Evolutionary conservation across 495 filamentous ascomycete species (phyloP).

Genomic region (Trichoderma reesei): DNA sequence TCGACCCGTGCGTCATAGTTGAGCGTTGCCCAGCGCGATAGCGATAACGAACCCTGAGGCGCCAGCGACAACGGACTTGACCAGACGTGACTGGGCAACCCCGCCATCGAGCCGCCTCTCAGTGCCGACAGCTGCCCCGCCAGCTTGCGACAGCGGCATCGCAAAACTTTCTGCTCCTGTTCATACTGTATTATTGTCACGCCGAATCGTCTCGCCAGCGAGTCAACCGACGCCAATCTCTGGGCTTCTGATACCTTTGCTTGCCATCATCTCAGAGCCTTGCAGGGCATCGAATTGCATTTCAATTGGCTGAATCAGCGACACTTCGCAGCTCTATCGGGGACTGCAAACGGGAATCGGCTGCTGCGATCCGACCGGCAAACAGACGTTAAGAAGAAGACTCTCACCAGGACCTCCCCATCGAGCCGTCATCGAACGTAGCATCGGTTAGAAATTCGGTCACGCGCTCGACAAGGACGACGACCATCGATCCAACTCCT

Average conservation of each 20-base stretch:
- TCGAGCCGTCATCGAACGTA: not conserved
- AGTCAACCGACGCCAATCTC: not conserved
- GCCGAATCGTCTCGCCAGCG: not conserved
- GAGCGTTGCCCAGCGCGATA: not conserved
- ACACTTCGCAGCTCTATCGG: not conserved
- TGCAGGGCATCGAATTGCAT: not conserved
- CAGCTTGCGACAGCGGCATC: constrained; percentile 1
- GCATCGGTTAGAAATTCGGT: not conserved
- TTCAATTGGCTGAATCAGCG: not conserved
- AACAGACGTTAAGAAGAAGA: not conserved
- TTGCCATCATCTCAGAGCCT: not conserved
- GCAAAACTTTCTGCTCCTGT: constrained; percentile 1
- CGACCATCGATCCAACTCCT: not conserved
- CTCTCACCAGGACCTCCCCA: not conserved
- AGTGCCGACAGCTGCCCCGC: not conserved
- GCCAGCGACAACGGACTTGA: constrained; percentile 6
- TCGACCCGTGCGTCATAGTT: not conserved
- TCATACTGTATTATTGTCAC: not conserved
- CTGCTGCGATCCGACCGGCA: not conserved
- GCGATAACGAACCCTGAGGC: not conserved
- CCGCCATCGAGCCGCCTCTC: not conserved
- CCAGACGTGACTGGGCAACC: not conserved
- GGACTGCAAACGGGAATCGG: not conserved
- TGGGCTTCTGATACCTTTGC: not conserved
- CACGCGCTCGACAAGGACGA: not conserved